Evolutionary conservation across 371 early-diverging fungal species (phyloP).

Genomic region (Mortierella sp.): DNA sequence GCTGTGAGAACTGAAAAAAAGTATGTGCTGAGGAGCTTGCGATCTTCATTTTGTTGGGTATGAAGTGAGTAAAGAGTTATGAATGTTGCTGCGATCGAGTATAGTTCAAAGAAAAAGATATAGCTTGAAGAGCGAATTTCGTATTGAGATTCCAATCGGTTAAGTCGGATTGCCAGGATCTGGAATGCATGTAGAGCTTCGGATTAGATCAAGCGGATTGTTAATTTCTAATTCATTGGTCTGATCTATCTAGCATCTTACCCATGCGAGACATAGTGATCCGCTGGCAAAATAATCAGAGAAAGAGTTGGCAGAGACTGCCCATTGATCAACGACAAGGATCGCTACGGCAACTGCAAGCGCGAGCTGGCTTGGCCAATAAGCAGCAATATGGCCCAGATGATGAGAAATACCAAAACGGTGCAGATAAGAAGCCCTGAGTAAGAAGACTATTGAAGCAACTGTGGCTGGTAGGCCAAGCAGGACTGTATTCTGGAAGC

Average conservation of each 20-base stretch:
- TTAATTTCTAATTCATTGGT: background rate
- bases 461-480: constrained; percentile 16
- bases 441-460: constrained; percentile 6
- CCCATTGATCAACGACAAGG: background rate
- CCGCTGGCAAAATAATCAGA: constrained; percentile 1
- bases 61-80: constrained; percentile 11
- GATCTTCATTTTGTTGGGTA: background rate
- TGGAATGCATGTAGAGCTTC: background rate
- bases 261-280: constrained; percentile 5
- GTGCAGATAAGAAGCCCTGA: constrained; percentile 8
- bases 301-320: background rate
- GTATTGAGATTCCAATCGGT: constrained; percentile 25
- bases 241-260: background rate
- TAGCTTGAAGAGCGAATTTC: constrained; percentile 25
- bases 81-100: constrained; percentile 8
- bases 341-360: constrained; percentile 1
- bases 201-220: background rate
- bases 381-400: constrained; percentile 6
- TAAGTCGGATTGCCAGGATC: constrained; percentile 28
- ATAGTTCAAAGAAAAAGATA: constrained; percentile 25
- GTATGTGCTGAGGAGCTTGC: background rate
- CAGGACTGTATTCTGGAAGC: constrained; percentile 22
- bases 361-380: constrained; percentile 35
- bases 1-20: constrained; percentile 11
- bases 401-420: constrained; percentile 16